Base-by-base conservation (phyloP, 2,329 filamentous ascomycete genomes). In the Neonectria ditissima region DNA sequence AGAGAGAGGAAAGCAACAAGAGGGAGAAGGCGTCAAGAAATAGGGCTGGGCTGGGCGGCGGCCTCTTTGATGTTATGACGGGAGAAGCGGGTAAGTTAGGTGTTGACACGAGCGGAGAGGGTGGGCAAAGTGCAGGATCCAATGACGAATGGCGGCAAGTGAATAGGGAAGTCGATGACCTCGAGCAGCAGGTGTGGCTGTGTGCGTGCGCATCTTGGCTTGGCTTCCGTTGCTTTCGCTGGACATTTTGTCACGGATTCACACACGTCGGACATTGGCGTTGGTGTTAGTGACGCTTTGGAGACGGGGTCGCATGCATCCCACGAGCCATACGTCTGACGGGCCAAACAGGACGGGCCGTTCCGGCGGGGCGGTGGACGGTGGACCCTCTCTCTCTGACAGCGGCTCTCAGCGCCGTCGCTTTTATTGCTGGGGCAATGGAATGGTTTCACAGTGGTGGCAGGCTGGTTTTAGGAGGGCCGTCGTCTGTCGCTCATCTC, bases 291-390 rank as follows among this genome's bases (percentile, higher is more conserved):
- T 32, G 45, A 48, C 45, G 26, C 24, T 32, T 30, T 48, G 5
- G 24, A 8, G 9, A n/a, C 30, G 26, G 26, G 37, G 37, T 11
- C 9, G 37, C n/a, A 48, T 48, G 44, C 44, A n/a, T 30, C 24
- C 41, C 10, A 22, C 13, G 7, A 44, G 7, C 44, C 26, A 48
- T 48, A 26, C 4, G 24, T 30, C 45, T 18, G 16, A 5, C 13
- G 44, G n/a, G n/a, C n/a, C 28, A 58, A 63, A 63, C 60, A 54
- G 59, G 68, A n/a, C 70, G 70, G 69, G 62, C 70, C 70, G 70
- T 69, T 66, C 70, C 70, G 68, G 66, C 65, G 66, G 69, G 61
- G 60, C 66, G 18, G 60, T 58, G 60, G 60, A 55, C 43, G n/a
- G n/a, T n/a, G n/a, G n/a, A n/a, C n/a, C n/a, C 55, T 47, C n/a